phyloP scores from a whole-genome alignment of 1,284 basidiomycete genomes.

The Tremellales sp. region DNA sequence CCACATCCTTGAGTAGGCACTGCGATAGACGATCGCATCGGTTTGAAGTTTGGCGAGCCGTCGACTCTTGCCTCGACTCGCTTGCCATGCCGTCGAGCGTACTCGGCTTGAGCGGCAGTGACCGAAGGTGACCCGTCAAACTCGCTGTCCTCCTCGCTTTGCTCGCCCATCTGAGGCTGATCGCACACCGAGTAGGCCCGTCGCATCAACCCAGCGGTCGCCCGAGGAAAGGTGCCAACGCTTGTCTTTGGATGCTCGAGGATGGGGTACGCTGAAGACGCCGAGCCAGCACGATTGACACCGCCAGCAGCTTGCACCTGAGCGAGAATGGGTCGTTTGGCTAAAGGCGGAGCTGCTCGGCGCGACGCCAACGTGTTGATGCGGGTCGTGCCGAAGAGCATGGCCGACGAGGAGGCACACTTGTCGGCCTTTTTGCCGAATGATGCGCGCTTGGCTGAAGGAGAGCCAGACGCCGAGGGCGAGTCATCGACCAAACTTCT shows the following conservation, averaged over 20 bases:
- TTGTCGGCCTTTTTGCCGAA: constrained; percentile 33
- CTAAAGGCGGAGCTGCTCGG: constrained; percentile 16
- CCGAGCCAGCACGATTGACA: constrained; percentile 17
- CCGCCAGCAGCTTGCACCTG: constrained; percentile 11
- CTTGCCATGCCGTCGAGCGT: constrained; percentile 26
- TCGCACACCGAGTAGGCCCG: constrained; percentile 47
- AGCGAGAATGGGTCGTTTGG: constrained; percentile 31
- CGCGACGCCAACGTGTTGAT: constrained; percentile 22
- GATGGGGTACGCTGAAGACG: constrained; percentile 42
- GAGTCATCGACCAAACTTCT: constrained; percentile 33
- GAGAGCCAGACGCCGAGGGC: constrained; percentile 42
- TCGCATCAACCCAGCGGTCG: constrained; percentile 35
- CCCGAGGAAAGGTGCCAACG: constrained; percentile 23
- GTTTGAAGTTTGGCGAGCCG: constrained; percentile 37
- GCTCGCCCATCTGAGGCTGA: constrained; percentile 23
- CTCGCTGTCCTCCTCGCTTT: constrained; percentile 39
- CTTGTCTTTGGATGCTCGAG: constrained; percentile 14
- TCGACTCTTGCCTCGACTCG: constrained; percentile 27
- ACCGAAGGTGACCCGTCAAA: constrained; percentile 37
- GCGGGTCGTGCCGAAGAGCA: constrained; percentile 30
- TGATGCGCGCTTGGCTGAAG: constrained; percentile 38
- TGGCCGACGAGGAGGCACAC: constrained; percentile 29
- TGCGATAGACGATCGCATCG: constrained; percentile 18
- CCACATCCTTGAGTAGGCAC: constrained; percentile 1
- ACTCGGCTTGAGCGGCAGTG: constrained; percentile 32